Evolutionary conservation across 2,329 filamentous ascomycete species (phyloP).

Genomic region (Sporothrix pseudoabietina): DNA sequence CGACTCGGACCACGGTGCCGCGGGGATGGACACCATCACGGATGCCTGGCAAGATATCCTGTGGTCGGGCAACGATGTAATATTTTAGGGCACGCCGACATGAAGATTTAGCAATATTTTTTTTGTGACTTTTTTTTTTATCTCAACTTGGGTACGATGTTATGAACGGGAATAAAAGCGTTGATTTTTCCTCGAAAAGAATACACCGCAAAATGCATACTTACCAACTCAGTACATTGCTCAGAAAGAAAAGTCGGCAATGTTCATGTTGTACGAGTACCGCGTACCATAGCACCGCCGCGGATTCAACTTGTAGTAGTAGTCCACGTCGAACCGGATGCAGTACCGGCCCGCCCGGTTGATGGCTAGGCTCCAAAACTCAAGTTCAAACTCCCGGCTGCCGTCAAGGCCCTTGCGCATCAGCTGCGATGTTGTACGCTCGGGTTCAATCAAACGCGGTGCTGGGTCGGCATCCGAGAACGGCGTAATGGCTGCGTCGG

Average conservation of each 20-base stretch:
- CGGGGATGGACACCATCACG: slow-evolving; percentile 22
- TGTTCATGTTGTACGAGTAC: neutral
- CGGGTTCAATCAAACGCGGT: neutral
- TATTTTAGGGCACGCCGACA: slow-evolving; percentile 1
- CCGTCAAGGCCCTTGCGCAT: neutral
- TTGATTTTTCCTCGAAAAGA: neutral
- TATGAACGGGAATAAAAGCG: neutral
- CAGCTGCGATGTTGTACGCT: neutral
- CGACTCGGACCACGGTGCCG: slow-evolving; percentile 26
- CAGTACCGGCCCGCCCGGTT: slow-evolving; percentile 1
- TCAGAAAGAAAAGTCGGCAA: neutral
- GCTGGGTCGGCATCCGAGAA: neutral
- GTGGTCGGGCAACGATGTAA: slow-evolving; percentile 29
- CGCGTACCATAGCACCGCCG: neutral
- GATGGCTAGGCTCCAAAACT: slow-evolving; percentile 13
- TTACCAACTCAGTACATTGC: neutral
- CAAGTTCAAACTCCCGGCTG: slow-evolving; percentile 10
- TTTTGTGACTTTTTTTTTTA: too few species aligned
- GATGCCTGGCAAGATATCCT: slow-evolving; percentile 30
- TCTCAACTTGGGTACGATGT: neutral
- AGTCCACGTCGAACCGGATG: neutral
- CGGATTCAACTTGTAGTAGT: neutral
- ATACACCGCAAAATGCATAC: neutral
- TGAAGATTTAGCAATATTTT: too few species aligned
- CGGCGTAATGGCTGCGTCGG: neutral